Evolutionary conservation across 164 flowering plant species (phyloP), one percentile per base, ranked within the genome.

Genomic region (Annona squamosa): DNA sequence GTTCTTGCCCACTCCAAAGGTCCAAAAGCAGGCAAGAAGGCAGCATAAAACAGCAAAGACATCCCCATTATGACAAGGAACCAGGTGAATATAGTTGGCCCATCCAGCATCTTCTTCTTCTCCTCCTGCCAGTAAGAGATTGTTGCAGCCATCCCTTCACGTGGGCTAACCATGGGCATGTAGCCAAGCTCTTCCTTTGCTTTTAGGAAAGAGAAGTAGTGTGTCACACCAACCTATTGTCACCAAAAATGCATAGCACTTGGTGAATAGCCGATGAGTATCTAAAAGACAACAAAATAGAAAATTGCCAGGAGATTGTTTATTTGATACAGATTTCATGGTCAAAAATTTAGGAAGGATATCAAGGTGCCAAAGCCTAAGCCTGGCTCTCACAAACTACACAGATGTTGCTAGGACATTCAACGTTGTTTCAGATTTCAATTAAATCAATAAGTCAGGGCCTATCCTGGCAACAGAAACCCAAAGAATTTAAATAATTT

Each of bases 151-250:
- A 95, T 93, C 44, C 97, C 99, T 52, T 95, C 94, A 10, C 71
- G 80, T 13, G 97, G 88, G 79, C 81, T 90, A 68, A 88, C 91
- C 84, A 86, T 71, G 7, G 99, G 99, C 47, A 81, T 79, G 74
- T 91, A 95, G 13, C 97, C 93, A 46, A 95, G 89, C 80, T 95
- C 97, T 75, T 87, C 81, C 77, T 81, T 89, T 12, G 98, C 98
- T 86, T 91, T 95, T 3, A 89, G 85, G 73, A 72, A 83, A 6
- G 98, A 91, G 79, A 88, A 95, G 82, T 91, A 88, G 75, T 93
- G 94, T 59, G 95, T 91, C 37, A 95, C 92, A 4, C 99, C 97
- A 48, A 95, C 98, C 99, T 94, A 88, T 72, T 19, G 52, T 26
- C 44, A 65, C 46, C 56, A 52, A 52, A 52, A 2, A 5, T 0